Evolutionary conservation across 345 rosid species (phyloP), one percentile per base, ranked within the genome.

Genomic region (Lepidium africanum): DNA sequence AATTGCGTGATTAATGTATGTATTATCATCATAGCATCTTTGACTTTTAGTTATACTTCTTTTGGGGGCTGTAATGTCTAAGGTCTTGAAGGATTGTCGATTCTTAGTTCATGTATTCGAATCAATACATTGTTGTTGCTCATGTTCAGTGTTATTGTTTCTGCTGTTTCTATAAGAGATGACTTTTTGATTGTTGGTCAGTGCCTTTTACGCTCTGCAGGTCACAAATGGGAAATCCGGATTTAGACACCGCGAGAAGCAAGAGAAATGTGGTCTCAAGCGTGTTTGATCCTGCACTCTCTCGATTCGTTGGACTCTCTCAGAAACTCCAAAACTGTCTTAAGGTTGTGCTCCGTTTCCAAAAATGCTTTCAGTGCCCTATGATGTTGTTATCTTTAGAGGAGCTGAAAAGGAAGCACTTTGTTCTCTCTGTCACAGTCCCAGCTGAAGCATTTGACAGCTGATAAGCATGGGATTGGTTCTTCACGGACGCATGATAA

Each of bases 211-310:
- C 43, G n/a, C 2, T 50, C n/a, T 59, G n/a, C 59, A 62, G 70
- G 47, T 7, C 14, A 48, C 48, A 54, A 58, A 83, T 80, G 85
- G 76, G 72, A 1, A 70, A 43, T 35, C 59, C 56, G 3, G 77
- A 49, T 48, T 33, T 75, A 6, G 84, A 70, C 43, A 59, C 57
- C 54, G n/a, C n/a, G n/a, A n/a, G n/a, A n/a, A n/a, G n/a, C n/a
- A 73, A 68, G 48, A 71, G 71, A 61, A 79, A 69, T 56, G 62
- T 76, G 38, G 61, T 71, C 37, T 56, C 48, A 9, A 82, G 73
- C 67, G 77, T 70, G 60, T 77, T 86, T 60, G 83, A 89, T 82
- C 89, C 91, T 13, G 82, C 87, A 3, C 16, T 83, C 69, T 78
- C 86, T 63, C 21, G 70, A 61, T 70, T 92, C 46, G 70, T 47